Evolutionary conservation across 2,329 filamentous ascomycete species (phyloP), one percentile per base, ranked within the genome.

Genomic region (Sarocladium brachiariae): DNA sequence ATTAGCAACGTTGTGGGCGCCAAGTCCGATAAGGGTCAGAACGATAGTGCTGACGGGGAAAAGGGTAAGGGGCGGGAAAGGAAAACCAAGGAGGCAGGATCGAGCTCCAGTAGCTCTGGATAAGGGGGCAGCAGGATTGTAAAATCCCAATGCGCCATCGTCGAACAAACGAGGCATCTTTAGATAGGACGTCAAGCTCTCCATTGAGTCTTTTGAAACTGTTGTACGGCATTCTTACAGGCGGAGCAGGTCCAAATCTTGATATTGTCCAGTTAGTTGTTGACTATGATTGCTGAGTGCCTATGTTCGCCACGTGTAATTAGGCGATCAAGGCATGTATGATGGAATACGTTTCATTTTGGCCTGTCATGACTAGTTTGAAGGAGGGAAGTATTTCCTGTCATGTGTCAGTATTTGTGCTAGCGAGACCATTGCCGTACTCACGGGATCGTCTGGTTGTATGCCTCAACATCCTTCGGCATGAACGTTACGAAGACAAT

Each of bases 401-500:
- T 7, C 5, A n/a, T 9, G 6, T 6, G 33, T 35, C n/a, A 35
- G 14, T 18, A 35, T 14, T 7, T 35, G 11, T 35, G n/a, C n/a
- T n/a, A n/a, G n/a, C n/a, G n/a, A n/a, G n/a, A n/a, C n/a, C n/a
- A n/a, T n/a, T n/a, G n/a, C n/a, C n/a, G n/a, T n/a, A 62, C 66
- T 58, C 68, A 95, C 90, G 91, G 87, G 10, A 96, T 67, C 31
- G 74, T 69, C 21, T 77, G 58, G 49, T 83, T 74, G 64, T 97
- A 97, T 0, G 86, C 84, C 34, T 71, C 67, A 53, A 86, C 80
- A 59, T 97, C 91, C 68, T 91, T 91, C 50, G 73, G 65, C 63
- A 87, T 74, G 65, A 95, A 96, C 14, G 84, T 87, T 61, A 91
- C 91, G 69, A 97, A 95, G 16, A 96, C 76, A 11, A 97, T 79